These are phyloP conservation scores for Neurospora hispaniola DNA, from an alignment of 495 filamentous ascomycete species.

Conservation along the genomic window DNA sequence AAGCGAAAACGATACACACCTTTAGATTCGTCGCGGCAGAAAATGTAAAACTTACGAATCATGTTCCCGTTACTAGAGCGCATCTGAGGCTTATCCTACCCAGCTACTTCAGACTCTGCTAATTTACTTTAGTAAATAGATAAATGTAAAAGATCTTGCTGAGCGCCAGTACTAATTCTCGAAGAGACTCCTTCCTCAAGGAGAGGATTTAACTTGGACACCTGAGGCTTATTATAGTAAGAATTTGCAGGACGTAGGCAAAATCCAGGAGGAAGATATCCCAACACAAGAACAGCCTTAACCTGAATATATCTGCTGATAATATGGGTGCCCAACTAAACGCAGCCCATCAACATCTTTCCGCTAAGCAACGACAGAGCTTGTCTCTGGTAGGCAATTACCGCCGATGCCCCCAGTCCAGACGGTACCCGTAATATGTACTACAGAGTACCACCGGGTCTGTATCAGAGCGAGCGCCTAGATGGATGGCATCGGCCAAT, in stretches of 20 bases:
- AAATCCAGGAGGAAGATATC: too few species aligned
- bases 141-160: neutral
- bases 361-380: neutral
- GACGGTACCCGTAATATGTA: neutral
- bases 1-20: neutral
- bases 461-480: neutral
- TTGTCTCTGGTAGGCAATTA: neutral
- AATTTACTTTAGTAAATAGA: neutral
- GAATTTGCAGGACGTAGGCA: too few species aligned
- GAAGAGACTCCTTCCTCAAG: neutral
- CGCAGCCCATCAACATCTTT: neutral
- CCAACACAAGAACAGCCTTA: too few species aligned
- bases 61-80: neutral
- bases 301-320: neutral
- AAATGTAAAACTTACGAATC: neutral
- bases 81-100: neutral
- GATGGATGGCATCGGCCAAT: neutral
- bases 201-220: neutral
- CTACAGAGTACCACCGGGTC: neutral
- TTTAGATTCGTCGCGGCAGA: neutral
- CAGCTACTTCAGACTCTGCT: neutral
- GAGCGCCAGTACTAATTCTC: neutral
- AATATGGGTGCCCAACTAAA: neutral
- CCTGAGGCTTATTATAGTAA: neutral
- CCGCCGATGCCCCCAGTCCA: neutral